These are phyloP conservation scores for Aspergillus cavernicola DNA, from an alignment of 495 filamentous ascomycete genomes.

Conservation along the genomic window DNA sequence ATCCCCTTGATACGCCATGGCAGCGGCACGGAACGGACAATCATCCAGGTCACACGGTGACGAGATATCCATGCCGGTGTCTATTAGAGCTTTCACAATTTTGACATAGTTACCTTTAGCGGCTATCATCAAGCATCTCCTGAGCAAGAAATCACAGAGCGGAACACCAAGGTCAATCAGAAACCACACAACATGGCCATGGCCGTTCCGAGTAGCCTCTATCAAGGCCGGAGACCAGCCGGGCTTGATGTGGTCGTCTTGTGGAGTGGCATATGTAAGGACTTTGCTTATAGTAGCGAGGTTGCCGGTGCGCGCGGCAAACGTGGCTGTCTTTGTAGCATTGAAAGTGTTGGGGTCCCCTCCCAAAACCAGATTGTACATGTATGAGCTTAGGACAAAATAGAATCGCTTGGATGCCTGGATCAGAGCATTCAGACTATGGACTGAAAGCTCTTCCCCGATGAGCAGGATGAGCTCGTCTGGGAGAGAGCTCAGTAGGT, in stretches of 20 bases:
- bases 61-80: background rate
- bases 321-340: background rate
- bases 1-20: background rate
- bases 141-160: too few species aligned
- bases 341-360: background rate
- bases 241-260: background rate
- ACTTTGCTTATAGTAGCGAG: background rate
- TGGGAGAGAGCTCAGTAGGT: background rate
- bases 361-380: background rate
- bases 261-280: background rate
- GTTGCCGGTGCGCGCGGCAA: background rate
- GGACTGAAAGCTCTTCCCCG: background rate
- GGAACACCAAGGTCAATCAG: background rate
- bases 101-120: background rate
- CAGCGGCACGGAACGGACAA: background rate
- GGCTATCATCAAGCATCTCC: background rate
- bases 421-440: background rate
- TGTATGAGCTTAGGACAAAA: background rate
- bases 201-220: background rate
- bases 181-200: background rate
- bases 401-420: background rate
- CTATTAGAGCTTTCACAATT: background rate
- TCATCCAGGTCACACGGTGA: background rate
- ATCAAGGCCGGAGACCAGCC: background rate
- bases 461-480: conserved; percentile 5